Base-by-base conservation (phyloP, 164 flowering plant genomes). In the Cinnamomum chago region DNA sequence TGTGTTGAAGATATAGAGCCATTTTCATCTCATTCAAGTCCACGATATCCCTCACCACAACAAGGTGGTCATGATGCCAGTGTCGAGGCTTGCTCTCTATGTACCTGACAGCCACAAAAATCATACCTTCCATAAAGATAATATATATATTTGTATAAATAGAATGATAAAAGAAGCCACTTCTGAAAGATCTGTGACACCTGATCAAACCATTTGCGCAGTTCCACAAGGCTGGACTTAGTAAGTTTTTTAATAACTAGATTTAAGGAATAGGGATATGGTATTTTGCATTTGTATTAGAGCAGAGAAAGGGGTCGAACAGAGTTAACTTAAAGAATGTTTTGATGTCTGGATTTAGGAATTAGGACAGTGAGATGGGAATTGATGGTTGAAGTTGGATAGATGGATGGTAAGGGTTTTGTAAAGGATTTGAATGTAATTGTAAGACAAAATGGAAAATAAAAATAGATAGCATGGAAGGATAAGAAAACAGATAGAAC, bases 11-110 rank as follows among this genome's bases (percentile, higher is more conserved):
- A 73, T 73, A 86, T 0, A 94, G 87, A 65, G 60, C 95, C 88
- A 94, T 87, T 62, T 82, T 83, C 89, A 94, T 84, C 84, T 88
- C 88, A 89, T 94, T 90, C 76, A 90, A 76, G 70, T 94, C 67
- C 79, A 83, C 91, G 15, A 94, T 91, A 40, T 91, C 97, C 82
- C 85, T 89, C 30, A 93, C 84, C 28, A 83, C 76, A 24, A 92
- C 82, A 15, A 81, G 80, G 83, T 87, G 92, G 27, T 68, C 71
- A 7, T 90, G 85, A 27, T 81, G 85, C 97, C 97, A 94, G 67
- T 86, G 86, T 65, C 86, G 83, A 30, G 97, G 92, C 79, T 92
- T 92, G 82, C 88, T 79, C 64, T 92, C 97, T 72, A 92, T 69
- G 86, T 87, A 88, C 82, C 97, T 89, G 85, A 72, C 65, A n/a